Evolutionary conservation across 176 grass and related monocot species (phyloP).

Genomic region (Thinopyrum elongatum): DNA sequence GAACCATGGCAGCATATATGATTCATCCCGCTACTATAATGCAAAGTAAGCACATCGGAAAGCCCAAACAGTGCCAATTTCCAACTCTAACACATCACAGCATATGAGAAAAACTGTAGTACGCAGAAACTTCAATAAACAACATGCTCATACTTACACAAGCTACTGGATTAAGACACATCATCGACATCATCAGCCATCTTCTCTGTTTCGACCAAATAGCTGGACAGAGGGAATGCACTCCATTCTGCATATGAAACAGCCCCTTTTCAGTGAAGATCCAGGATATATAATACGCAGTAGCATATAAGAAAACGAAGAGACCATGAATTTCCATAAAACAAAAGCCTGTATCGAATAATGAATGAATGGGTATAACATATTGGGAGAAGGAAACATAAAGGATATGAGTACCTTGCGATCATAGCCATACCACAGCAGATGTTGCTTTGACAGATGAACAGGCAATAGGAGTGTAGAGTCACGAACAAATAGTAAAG

Average conservation of each 20-base stretch:
- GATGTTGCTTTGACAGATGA: conserved; percentile 92
- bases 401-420: conserved; percentile 67
- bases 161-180: conserved; percentile 71
- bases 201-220: conserved; percentile 76
- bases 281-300: neutral
- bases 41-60: neutral
- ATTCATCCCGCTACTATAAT: neutral
- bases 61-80: neutral
- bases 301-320: conserved; percentile 12
- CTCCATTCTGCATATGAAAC: conserved; percentile 57
- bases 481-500: conserved; percentile 87
- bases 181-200: conserved; percentile 85
- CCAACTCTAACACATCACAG: neutral
- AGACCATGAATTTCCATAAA: neutral
- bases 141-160: conserved; percentile 47
- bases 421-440: conserved; percentile 99
- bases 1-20: neutral
- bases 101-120: conserved; percentile 7
- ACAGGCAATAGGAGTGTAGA: conserved; percentile 94
- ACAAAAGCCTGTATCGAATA: neutral
- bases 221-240: conserved; percentile 77
- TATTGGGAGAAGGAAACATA: neutral
- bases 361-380: neutral
- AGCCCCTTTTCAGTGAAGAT: neutral
- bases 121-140: neutral